Percentiles rank a stretch among this genome's conserved stretches.
These are phyloP conservation scores for Actinidia arguta DNA, from an alignment of 179 eudicot genomes.

Conservation along the genomic window DNA sequence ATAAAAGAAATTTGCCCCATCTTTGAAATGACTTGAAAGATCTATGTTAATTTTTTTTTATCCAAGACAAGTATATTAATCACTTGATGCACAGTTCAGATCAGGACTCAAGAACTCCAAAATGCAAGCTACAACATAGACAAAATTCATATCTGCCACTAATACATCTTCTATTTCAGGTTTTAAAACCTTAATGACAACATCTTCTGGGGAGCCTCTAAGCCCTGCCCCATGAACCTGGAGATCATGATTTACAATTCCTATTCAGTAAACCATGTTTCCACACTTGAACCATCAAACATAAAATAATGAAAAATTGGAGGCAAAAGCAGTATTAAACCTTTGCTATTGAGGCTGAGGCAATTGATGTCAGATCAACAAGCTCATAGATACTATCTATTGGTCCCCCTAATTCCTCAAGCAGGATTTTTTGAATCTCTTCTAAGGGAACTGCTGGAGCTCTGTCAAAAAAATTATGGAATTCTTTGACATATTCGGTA, in stretches of 20 bases:
- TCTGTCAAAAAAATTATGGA: conserved; percentile 94
- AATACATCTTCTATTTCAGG: conserved; percentile 85
- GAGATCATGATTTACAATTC: conserved; percentile 17
- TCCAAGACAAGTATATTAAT: not conserved
- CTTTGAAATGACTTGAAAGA: not conserved
- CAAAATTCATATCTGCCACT: conserved; percentile 95
- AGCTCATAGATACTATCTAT: conserved; percentile 87
- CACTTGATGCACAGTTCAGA: conserved; percentile 63
- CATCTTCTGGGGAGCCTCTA: conserved; percentile 81
- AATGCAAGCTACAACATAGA: conserved; percentile 88
- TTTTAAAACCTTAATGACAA: conserved; percentile 28
- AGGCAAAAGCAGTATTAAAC: conserved; percentile 37
- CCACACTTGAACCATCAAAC: not conserved
- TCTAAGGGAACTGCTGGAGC: conserved; percentile 86
- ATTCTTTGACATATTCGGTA: conserved; percentile 95
- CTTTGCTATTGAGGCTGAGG: conserved; percentile 99
- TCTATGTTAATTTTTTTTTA: not conserved
- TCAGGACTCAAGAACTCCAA: conserved; percentile 94
- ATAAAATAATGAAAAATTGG: not conserved
- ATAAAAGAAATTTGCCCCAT: not conserved
- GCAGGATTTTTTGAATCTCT: conserved; percentile 77
- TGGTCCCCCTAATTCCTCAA: conserved; percentile 80
- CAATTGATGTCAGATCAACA: conserved; percentile 92
- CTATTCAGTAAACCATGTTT: not conserved
- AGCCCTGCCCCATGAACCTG: conserved; percentile 98